A percentile compares a stretch with the other conserved stretches of the same genome.
These are phyloP conservation scores for Hippophae rhamnoides DNA, from an alignment of 306 rosid genomes.

Conservation along the genomic window DNA sequence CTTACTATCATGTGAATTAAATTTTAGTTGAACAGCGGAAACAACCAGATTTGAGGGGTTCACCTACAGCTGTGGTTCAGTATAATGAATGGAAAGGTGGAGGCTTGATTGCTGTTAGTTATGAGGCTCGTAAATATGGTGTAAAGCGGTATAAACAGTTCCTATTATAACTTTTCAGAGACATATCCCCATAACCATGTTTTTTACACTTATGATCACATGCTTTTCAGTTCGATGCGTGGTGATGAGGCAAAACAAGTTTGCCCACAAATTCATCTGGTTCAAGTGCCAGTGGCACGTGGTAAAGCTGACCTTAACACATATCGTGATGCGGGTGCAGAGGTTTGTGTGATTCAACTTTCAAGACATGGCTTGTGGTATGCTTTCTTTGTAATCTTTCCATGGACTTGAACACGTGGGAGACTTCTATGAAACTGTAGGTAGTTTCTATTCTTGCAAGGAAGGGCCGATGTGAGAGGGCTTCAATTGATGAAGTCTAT, in stretches of 20 bases:
- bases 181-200: neutral
- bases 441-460: constrained; percentile 71
- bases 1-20: constrained; percentile 4
- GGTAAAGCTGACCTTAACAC: constrained; percentile 87
- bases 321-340: constrained; percentile 78
- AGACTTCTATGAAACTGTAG: constrained; percentile 26
- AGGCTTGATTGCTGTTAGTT: constrained; percentile 84
- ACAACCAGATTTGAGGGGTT: constrained; percentile 66
- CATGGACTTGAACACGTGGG: constrained; percentile 2
- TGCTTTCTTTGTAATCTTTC: neutral
- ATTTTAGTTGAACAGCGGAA: constrained; percentile 80
- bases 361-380: neutral
- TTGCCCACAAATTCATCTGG: constrained; percentile 74
- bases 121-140: constrained; percentile 80
- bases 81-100: constrained; percentile 93
- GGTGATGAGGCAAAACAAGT: constrained; percentile 82
- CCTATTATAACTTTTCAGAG: neutral
- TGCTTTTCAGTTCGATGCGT: constrained; percentile 71
- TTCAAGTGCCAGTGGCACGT: constrained; percentile 84
- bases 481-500: constrained; percentile 94
- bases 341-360: constrained; percentile 33
- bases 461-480: constrained; percentile 92
- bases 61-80: constrained; percentile 84
- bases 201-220: neutral
- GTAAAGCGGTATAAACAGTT: constrained; percentile 57